These are phyloP conservation scores for Colletotrichum spinosum DNA, from an alignment of 2,329 filamentous ascomycete genomes.

Conservation along the genomic window DNA sequence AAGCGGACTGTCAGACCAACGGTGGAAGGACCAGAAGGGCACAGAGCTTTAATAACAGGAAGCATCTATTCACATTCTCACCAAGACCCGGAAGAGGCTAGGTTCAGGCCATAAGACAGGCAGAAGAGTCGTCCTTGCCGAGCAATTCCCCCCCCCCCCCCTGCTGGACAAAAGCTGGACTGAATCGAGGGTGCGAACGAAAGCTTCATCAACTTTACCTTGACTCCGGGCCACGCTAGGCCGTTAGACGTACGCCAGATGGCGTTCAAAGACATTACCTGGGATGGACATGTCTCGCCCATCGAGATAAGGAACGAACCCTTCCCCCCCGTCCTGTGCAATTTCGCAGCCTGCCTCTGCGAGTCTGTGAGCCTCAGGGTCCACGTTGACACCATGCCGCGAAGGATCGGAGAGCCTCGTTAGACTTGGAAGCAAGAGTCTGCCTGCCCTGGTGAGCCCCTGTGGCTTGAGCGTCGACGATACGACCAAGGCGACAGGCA, in stretches of 20 bases:
- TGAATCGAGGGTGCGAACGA: not conserved
- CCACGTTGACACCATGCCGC: too few species aligned
- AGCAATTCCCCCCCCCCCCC: too few species aligned
- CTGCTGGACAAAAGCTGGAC: too few species aligned
- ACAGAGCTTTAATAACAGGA: too few species aligned
- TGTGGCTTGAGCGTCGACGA: constrained; percentile 9
- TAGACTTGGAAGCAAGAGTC: not conserved
- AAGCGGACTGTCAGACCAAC: not conserved
- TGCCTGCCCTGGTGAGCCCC: not conserved
- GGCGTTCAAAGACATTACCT: not conserved
- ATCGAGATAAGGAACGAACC: not conserved
- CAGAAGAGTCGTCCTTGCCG: too few species aligned
- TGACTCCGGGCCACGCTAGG: constrained; percentile 21
- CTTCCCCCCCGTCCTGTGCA: not conserved
- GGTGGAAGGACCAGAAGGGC: not conserved
- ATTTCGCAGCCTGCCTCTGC: too few species aligned
- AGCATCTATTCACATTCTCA: too few species aligned
- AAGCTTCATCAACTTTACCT: constrained; percentile 13
- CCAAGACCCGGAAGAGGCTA: too few species aligned
- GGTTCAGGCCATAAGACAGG: too few species aligned
- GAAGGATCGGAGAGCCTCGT: too few species aligned
- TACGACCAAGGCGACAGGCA: constrained; percentile 4
- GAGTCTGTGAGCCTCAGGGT: too few species aligned
- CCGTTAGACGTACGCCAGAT: constrained; percentile 13
- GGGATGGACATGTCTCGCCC: constrained; percentile 8